Evolutionary conservation across 2,329 filamentous ascomycete genomes (phyloP).

Genomic region (Paecilomyces niveus): DNA sequence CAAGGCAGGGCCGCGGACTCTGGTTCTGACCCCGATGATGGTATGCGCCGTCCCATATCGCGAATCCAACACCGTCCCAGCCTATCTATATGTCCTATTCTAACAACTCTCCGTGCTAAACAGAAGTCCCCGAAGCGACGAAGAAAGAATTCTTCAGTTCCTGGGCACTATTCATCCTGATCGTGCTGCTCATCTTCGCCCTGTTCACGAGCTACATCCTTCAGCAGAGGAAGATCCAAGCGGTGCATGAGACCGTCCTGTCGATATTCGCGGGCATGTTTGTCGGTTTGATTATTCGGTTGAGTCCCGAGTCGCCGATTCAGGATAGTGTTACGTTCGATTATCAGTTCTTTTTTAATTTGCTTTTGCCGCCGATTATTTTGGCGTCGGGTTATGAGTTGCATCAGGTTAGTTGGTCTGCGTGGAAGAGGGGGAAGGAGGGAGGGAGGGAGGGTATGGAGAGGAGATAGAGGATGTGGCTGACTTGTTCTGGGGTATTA

Average conservation of each 20-base stretch:
- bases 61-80: background rate
- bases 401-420: slow-evolving; percentile 58
- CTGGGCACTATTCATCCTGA: slow-evolving; percentile 96
- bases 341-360: slow-evolving; percentile 99
- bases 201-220: slow-evolving; percentile 97
- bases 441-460: background rate
- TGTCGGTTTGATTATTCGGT: slow-evolving; percentile 78
- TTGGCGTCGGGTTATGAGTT: slow-evolving; percentile 94
- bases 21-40: slow-evolving; percentile 31
- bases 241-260: slow-evolving; percentile 94
- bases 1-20: slow-evolving; percentile 29
- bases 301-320: slow-evolving; percentile 75
- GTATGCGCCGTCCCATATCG: slow-evolving; percentile 18
- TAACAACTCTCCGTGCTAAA: slow-evolving; percentile 16
- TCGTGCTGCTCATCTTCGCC: slow-evolving; percentile 84
- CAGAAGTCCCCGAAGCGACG: slow-evolving; percentile 66
- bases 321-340: slow-evolving; percentile 91
- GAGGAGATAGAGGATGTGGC: background rate
- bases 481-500: slow-evolving; percentile 14
- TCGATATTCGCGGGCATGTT: slow-evolving; percentile 98
- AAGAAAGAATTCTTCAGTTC: slow-evolving; percentile 93
- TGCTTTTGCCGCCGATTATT: slow-evolving; percentile 96
- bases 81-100: slow-evolving; percentile 1
- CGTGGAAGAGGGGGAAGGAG: background rate
- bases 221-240: slow-evolving; percentile 93